Percentiles rank a stretch among this genome's conserved stretches.
phyloP scores from a whole-genome alignment of 1,284 basidiomycete genomes.

The Microstroma glucosiphilum region DNA sequence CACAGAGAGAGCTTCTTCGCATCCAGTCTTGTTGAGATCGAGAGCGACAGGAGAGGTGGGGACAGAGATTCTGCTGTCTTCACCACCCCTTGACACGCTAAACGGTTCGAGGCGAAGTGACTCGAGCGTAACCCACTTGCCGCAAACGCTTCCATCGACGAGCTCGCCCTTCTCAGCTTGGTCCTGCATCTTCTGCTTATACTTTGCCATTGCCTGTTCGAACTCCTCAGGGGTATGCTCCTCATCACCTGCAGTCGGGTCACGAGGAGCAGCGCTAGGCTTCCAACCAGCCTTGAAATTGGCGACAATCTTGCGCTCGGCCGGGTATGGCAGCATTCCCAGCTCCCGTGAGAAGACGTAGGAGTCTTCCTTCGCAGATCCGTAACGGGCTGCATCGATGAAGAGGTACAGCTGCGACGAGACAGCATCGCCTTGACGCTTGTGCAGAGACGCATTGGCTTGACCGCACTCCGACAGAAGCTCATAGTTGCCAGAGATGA shows the following conservation, averaged over 20 bases:
- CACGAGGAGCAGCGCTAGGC: conserved; percentile 9
- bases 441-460: conserved; percentile 76
- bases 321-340: conserved; percentile 30
- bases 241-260: conserved; percentile 3
- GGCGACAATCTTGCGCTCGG: conserved; percentile 27
- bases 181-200: background rate
- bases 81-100: conserved; percentile 12
- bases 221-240: conserved; percentile 16
- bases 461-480: conserved; percentile 82
- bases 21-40: conserved; percentile 22
- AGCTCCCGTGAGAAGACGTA: conserved; percentile 37
- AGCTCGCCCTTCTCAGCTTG: conserved; percentile 9
- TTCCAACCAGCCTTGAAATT: conserved; percentile 28
- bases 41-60: conserved; percentile 18
- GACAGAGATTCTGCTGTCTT: conserved; percentile 18
- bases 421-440: conserved; percentile 55
- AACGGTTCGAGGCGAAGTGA: conserved; percentile 19
- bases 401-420: conserved; percentile 52
- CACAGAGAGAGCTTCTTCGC: conserved; percentile 24
- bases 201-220: conserved; percentile 12
- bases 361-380: conserved; percentile 25
- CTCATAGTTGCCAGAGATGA: conserved; percentile 71
- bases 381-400: conserved; percentile 33
- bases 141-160: conserved; percentile 24
- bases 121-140: conserved; percentile 21